Evolutionary conservation across 352 stramenopile species (phyloP).

Genomic region (Phytophthora europaea): DNA sequence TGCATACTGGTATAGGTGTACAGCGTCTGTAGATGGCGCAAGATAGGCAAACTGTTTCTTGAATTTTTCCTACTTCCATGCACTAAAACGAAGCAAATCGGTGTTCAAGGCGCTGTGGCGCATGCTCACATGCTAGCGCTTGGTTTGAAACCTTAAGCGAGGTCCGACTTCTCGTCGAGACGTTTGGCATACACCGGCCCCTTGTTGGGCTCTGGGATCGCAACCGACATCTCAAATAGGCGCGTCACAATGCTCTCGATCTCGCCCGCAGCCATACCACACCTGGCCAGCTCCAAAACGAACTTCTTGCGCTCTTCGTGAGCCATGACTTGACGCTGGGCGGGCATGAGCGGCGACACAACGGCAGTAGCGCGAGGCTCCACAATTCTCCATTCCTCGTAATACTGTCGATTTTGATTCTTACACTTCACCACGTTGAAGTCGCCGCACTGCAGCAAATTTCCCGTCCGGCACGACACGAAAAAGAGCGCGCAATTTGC

Average conservation of each 20-base stretch:
- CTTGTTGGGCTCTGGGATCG: background rate
- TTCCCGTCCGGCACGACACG: constrained; percentile 8
- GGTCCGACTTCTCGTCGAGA: background rate
- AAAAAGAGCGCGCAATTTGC: constrained; percentile 10
- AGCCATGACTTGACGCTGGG: background rate
- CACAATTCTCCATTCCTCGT: constrained; percentile 15
- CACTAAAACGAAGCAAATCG: background rate
- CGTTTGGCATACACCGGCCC: background rate
- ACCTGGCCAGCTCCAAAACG: constrained; percentile 12
- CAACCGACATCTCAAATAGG: background rate
- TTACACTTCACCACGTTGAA: background rate
- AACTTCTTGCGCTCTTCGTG: constrained; percentile 3
- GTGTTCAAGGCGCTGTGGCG: background rate
- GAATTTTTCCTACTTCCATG: background rate
- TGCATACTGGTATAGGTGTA: background rate
- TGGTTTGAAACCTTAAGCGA: background rate
- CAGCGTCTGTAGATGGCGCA: background rate
- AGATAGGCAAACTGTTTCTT: background rate
- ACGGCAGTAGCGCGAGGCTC: background rate
- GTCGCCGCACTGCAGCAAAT: constrained; percentile 4
- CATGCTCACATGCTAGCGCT: background rate
- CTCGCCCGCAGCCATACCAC: background rate
- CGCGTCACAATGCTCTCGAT: constrained; percentile 13
- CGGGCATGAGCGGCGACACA: background rate
- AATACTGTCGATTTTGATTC: constrained; percentile 1